phyloP scores from a whole-genome alignment of 2,329 filamentous ascomycete genomes.

The Neoscytalidium dimidiatum region DNA sequence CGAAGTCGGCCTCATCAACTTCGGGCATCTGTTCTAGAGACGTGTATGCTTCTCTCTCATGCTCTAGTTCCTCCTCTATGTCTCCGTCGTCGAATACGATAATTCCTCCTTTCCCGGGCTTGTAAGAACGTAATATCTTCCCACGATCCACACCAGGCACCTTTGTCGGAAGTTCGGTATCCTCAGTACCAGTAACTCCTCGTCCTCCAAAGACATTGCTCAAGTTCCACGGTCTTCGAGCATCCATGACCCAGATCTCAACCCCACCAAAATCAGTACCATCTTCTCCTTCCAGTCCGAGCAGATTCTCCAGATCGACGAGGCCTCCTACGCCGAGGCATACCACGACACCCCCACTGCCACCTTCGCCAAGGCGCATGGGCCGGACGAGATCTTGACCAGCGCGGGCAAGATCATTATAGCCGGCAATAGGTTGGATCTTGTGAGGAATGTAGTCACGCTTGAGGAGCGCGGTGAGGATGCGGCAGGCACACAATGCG shows the following conservation, averaged over 20 bases:
- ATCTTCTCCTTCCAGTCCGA: constrained; percentile 77
- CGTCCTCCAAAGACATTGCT: constrained; percentile 83
- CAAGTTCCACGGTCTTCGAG: constrained; percentile 91
- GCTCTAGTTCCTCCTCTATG: constrained; percentile 76
- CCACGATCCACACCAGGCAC: constrained; percentile 69
- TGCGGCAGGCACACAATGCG: constrained; percentile 91
- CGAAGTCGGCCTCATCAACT: constrained; percentile 70
- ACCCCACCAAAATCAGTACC: constrained; percentile 72
- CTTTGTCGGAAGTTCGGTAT: constrained; percentile 37
- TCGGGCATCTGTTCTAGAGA: constrained; percentile 91
- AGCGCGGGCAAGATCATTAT: constrained; percentile 80
- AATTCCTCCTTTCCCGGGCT: constrained; percentile 79
- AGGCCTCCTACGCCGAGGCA: constrained; percentile 92
- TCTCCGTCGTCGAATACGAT: constrained; percentile 96
- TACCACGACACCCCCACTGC: constrained; percentile 83
- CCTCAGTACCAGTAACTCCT: background rate
- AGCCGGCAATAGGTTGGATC: constrained; percentile 91
- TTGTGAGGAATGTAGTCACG: constrained; percentile 98
- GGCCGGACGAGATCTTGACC: constrained; percentile 78
- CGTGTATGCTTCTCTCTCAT: constrained; percentile 79
- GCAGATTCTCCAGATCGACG: constrained; percentile 78
- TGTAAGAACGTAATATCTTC: constrained; percentile 70
- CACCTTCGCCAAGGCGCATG: constrained; percentile 83
- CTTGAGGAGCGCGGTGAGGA: constrained; percentile 89
- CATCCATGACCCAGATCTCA: constrained; percentile 92